Conservation (phyloP, 495 filamentous ascomycete genomes). For the Polyplosphaeria fusca region DNA sequence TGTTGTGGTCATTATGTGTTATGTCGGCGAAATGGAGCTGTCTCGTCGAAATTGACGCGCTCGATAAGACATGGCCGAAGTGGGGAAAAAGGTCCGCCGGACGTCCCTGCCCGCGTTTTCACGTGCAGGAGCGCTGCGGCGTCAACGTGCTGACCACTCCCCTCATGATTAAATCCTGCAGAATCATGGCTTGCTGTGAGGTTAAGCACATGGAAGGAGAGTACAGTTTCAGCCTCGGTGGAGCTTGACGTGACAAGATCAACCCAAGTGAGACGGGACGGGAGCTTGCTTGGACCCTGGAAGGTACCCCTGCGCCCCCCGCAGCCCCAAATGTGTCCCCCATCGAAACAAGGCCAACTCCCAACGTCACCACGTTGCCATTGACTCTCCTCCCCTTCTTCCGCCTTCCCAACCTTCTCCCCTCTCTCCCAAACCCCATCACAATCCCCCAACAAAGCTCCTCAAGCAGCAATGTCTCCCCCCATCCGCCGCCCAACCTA, state of each 20-base stretch:
- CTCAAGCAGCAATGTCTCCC: constrained; percentile 2
- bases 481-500: constrained; percentile 41
- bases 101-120: too few species aligned
- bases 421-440: background rate
- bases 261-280: too few species aligned
- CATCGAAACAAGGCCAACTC: background rate
- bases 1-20: background rate
- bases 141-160: too few species aligned
- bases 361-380: background rate
- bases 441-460: background rate
- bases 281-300: too few species aligned
- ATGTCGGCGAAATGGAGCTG: background rate
- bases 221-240: too few species aligned
- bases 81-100: background rate
- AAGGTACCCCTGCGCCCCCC: too few species aligned
- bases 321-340: constrained; percentile 19
- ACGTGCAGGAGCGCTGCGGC: too few species aligned
- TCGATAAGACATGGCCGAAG: background rate
- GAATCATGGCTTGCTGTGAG: too few species aligned
- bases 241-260: too few species aligned
- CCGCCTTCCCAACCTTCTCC: background rate
- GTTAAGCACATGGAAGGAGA: too few species aligned
- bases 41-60: background rate
- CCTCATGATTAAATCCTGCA: too few species aligned
- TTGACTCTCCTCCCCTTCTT: background rate